phyloP scores from a whole-genome alignment of 2,329 filamentous ascomycete species.

The Tolypocladium endophyticum region DNA sequence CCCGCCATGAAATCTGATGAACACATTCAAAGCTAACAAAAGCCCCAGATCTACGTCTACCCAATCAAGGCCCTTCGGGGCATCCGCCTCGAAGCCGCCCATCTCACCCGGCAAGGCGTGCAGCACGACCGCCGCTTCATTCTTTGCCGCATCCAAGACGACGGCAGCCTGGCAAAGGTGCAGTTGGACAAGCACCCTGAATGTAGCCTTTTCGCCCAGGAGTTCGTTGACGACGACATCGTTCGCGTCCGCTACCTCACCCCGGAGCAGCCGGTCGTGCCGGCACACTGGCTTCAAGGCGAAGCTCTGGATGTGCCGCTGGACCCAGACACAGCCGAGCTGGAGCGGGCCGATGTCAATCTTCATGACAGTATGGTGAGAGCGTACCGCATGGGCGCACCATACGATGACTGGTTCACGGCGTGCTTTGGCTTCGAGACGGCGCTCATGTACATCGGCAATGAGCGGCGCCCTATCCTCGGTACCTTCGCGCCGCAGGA shows the following conservation, averaged over 20 bases:
- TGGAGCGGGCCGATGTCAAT: conserved; percentile 39
- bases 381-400: conserved; percentile 52
- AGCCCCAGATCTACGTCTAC: conserved; percentile 51
- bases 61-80: conserved; percentile 64
- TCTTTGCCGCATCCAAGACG: conserved; percentile 43
- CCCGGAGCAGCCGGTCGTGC: conserved; percentile 28
- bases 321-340: conserved; percentile 32
- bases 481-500: conserved; percentile 39
- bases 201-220: conserved; percentile 54
- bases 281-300: conserved; percentile 22
- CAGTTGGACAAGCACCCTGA: conserved; percentile 46
- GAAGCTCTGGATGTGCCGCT: conserved; percentile 44
- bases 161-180: conserved; percentile 40
- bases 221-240: conserved; percentile 30
- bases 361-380: conserved; percentile 49
- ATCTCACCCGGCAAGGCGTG: conserved; percentile 52
- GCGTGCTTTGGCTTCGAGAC: conserved; percentile 52
- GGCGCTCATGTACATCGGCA: conserved; percentile 54
- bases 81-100: conserved; percentile 40
- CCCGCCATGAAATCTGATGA: background rate
- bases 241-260: conserved; percentile 33
- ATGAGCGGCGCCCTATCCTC: conserved; percentile 47
- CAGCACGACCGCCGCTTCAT: conserved; percentile 61
- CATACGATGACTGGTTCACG: conserved; percentile 57
- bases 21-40: background rate